Percentiles rank a stretch among this genome's conserved stretches.
Conservation (phyloP, 1,284 basidiomycete species). For the Ceratobasidium sp. region DNA sequence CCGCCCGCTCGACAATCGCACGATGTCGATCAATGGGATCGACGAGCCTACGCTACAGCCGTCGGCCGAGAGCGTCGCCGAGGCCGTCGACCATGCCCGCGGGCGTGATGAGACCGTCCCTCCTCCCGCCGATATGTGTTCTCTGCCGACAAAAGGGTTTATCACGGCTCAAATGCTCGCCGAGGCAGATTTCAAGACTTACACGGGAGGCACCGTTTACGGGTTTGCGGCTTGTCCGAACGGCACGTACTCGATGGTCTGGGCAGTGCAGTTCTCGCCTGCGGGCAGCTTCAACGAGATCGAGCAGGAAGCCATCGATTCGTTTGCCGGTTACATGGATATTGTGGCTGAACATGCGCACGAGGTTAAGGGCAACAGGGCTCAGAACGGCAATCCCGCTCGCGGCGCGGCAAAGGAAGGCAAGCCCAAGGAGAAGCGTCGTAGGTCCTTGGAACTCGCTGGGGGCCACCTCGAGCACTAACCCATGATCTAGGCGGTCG, state of each 20-base stretch:
- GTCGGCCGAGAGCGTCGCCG: neutral
- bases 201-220: neutral
- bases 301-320: conserved; percentile 16
- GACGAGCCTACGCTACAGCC: neutral
- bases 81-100: neutral
- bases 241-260: conserved; percentile 25
- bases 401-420: neutral
- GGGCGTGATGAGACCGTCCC: neutral
- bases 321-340: neutral
- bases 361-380: conserved; percentile 8
- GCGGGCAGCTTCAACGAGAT: neutral
- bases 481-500: neutral
- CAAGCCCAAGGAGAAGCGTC: neutral
- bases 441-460: neutral
- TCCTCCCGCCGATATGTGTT: neutral
- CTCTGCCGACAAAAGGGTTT: conserved; percentile 1
- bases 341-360: neutral
- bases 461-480: neutral
- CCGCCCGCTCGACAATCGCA: neutral
- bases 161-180: neutral
- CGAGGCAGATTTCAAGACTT: neutral
- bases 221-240: conserved; percentile 3
- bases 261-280: conserved; percentile 5
- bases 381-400: neutral
- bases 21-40: conserved; percentile 2